Conservation (phyloP, 176 grass and related monocot genomes). For the Pontederia paniculata region DNA sequence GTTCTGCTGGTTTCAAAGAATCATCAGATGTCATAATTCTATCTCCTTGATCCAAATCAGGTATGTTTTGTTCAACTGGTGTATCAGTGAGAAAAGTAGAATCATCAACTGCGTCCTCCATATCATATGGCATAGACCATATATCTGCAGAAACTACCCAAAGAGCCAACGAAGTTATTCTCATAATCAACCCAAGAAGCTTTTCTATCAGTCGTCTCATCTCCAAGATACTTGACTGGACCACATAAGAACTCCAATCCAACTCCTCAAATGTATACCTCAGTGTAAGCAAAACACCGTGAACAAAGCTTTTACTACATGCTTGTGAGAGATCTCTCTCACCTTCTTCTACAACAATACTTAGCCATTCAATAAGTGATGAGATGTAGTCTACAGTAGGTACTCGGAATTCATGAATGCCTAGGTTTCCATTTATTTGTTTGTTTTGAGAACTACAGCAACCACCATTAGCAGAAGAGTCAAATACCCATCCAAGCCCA, state of each 20-base stretch:
- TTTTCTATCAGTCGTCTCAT: conserved; percentile 66
- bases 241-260: conserved; percentile 61
- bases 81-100: conserved; percentile 48
- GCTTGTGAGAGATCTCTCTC: conserved; percentile 79
- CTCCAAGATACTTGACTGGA: conserved; percentile 50
- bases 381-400: conserved; percentile 63
- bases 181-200: conserved; percentile 80
- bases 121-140: conserved; percentile 80
- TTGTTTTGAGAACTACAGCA: conserved; percentile 37
- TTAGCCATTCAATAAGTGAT: conserved; percentile 72
- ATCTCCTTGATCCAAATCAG: conserved; percentile 32
- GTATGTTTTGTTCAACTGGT: conserved; percentile 38
- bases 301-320: conserved; percentile 88
- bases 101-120: conserved; percentile 77
- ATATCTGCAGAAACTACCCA: conserved; percentile 95
- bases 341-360: conserved; percentile 62
- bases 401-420: conserved; percentile 28
- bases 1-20: conserved; percentile 52
- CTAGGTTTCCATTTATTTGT: conserved; percentile 27
- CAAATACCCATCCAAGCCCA: conserved; percentile 60
- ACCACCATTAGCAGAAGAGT: conserved; percentile 43
- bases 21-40: conserved; percentile 28
- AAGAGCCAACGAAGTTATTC: conserved; percentile 69
- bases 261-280: conserved; percentile 96
- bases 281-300: conserved; percentile 83